These are phyloP conservation scores for Auxenochlorella pyrenoidosa DNA, from an alignment of 139 green algal species.

Conservation along the genomic window DNA sequence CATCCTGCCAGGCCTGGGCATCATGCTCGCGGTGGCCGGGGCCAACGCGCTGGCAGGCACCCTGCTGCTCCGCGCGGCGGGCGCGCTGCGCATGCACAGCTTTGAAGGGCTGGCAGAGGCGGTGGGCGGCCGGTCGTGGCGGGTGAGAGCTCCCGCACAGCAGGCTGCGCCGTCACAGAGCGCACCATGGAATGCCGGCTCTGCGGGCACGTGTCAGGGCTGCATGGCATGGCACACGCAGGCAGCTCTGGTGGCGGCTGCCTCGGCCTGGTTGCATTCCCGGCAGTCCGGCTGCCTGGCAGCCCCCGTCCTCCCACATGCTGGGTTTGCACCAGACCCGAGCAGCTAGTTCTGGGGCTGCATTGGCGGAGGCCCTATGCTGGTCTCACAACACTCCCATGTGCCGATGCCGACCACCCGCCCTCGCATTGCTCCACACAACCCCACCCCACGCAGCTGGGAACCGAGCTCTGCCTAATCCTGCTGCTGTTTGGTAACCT, in stretches of 20 bases:
- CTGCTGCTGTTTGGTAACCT: constrained; percentile 85
- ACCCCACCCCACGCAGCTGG: constrained; percentile 49
- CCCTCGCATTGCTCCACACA: not conserved
- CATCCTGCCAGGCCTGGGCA: constrained; percentile 60
- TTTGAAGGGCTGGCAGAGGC: constrained; percentile 76
- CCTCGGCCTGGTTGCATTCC: no score
- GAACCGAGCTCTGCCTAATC: constrained; percentile 74
- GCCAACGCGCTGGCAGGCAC: constrained; percentile 73
- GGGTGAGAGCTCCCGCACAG: constrained; percentile 35
- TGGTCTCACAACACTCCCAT: not conserved
- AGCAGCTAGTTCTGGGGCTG: not conserved
- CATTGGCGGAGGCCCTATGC: not conserved
- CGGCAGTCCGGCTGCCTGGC: not conserved
- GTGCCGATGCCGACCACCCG: not conserved
- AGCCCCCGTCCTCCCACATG: no score
- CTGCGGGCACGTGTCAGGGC: no score
- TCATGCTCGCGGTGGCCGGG: constrained; percentile 63
- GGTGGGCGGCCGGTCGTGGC: constrained; percentile 60
- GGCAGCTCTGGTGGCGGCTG: not conserved
- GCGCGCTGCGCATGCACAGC: constrained; percentile 50
- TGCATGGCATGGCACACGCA: no score
- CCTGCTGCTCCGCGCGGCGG: constrained; percentile 69
- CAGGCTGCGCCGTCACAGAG: no score
- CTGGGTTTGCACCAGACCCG: no score
- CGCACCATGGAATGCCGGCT: no score